Evolutionary conservation across 192 early-diverging fungal species (phyloP).

Genomic region (Podila horticola): DNA sequence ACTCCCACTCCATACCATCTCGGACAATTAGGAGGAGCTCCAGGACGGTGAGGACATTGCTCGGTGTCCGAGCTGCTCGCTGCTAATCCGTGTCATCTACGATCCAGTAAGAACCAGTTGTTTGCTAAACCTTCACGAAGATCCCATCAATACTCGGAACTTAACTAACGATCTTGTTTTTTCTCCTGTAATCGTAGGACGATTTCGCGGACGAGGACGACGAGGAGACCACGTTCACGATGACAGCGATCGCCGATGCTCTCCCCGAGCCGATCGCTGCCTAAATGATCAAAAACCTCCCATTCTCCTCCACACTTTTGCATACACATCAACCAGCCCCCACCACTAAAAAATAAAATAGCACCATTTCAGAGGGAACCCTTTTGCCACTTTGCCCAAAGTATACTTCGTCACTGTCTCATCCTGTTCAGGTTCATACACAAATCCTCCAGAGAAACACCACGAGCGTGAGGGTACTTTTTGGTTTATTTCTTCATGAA

Average conservation of each 20-base stretch:
- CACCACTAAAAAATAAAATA: slow-evolving; percentile 34
- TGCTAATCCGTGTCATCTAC: slow-evolving; percentile 91
- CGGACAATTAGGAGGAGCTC: slow-evolving; percentile 69
- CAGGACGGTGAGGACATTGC: slow-evolving; percentile 88
- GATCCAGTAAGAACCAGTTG: slow-evolving; percentile 81
- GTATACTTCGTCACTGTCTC: no score
- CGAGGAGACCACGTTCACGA: slow-evolving; percentile 53
- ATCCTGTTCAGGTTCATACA: no score
- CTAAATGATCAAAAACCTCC: slow-evolving; percentile 16
- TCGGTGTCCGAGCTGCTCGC: slow-evolving; percentile 91
- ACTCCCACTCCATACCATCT: neutral
- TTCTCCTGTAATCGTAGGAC: slow-evolving; percentile 13
- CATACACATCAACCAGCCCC: slow-evolving; percentile 4
- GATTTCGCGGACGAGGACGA: slow-evolving; percentile 67
- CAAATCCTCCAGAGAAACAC: no score
- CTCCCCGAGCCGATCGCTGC: slow-evolving; percentile 50
- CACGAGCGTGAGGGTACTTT: no score
- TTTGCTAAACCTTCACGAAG: no score
- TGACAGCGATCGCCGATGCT: slow-evolving; percentile 47
- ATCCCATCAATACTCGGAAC: no score
- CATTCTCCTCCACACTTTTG: slow-evolving; percentile 5
- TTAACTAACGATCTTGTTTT: neutral
- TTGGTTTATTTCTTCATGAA: no score
- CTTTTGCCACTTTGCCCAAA: no score
- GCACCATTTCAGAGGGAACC: neutral